These are phyloP conservation scores for Zygoascus flipseniorum DNA, from an alignment of 805 yeast species.

Conservation along the genomic window DNA sequence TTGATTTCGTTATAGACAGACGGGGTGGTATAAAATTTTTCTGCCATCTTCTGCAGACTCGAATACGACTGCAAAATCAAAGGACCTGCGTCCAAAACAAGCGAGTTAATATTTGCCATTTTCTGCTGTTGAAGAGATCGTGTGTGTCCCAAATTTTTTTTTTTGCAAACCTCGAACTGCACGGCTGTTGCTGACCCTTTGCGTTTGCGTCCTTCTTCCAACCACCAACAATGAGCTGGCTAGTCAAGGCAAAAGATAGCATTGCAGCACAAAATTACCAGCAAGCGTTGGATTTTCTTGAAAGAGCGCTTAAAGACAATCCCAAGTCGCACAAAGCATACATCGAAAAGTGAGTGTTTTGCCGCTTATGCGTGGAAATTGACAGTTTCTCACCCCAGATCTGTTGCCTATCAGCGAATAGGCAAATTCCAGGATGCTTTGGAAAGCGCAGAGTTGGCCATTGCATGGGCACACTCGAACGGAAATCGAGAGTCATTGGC, in stretches of 20 bases:
- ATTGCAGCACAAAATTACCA: not conserved
- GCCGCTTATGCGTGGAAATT: not conserved
- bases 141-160: not conserved
- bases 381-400: conserved; percentile 4
- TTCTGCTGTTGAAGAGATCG: not conserved
- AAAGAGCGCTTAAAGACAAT: not conserved
- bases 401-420: conserved; percentile 17
- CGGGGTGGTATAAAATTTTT: conserved; percentile 78
- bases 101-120: conserved; percentile 31
- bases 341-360: conserved; percentile 6
- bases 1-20: conserved; percentile 80
- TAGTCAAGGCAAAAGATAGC: conserved; percentile 3
- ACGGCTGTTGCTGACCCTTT: not conserved
- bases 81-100: conserved; percentile 94
- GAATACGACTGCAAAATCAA: conserved; percentile 78
- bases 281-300: not conserved
- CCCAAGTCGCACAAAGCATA: conserved; percentile 3
- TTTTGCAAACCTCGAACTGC: not conserved
- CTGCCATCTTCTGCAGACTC: conserved; percentile 60
- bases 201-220: not conserved
- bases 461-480: conserved; percentile 11
- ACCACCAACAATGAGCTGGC: not conserved
- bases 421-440: conserved; percentile 14
- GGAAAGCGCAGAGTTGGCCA: conserved; percentile 14
- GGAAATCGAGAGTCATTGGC: conserved; percentile 15